Evolutionary conservation across 2,329 filamentous ascomycete species (phyloP), one percentile per base, ranked within the genome.

Genomic region (Volutella citrinella): DNA sequence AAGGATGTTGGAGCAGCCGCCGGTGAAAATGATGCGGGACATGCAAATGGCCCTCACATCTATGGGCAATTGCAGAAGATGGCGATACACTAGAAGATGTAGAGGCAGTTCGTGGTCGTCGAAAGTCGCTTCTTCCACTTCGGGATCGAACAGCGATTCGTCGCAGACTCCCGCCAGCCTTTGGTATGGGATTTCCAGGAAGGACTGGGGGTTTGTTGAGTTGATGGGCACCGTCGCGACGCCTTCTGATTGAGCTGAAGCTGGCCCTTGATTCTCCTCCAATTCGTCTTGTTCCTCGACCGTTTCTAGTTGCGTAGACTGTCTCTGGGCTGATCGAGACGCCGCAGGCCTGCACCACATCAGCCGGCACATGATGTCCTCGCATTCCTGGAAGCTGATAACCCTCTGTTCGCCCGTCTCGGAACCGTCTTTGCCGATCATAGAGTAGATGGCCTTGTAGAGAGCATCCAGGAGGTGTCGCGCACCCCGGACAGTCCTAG

Each of bases 31-130:
- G 27, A 97, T 85, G 23, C 91, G 84, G 2, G 89, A 82, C 80
- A 96, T 93, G 60, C 91, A 96, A 5, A 83, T 65, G 2, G 85
- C 82, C 16, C 93, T 80, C 5, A 90, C 80, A 59, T 98, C 93
- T 5, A 91, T 66, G 0, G 89, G 86, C 2, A 96, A 69, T 7
- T 78, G 72, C 2, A 94, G 69, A 3, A 98, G 73, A 22, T 81
- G 76, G 33, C 78, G 76, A 61, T 95, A 94, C 4, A 94, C 69
- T 8, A 97, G 72, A 10, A 81, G 57, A 32, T 86, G 87, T 2
- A 97, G 54, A 0, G 91, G 82, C 13, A 86, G 73, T 45, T 97
- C 91, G 48, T 98, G 74, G 51, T 97, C 90, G 54, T 98, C 93
- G 42, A 89, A 80, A 23, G 80, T 78, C 13, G 61, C 57, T 53